Conservation (phyloP, 768 basidiomycete species). For the Xerocomellus dryophilus region DNA sequence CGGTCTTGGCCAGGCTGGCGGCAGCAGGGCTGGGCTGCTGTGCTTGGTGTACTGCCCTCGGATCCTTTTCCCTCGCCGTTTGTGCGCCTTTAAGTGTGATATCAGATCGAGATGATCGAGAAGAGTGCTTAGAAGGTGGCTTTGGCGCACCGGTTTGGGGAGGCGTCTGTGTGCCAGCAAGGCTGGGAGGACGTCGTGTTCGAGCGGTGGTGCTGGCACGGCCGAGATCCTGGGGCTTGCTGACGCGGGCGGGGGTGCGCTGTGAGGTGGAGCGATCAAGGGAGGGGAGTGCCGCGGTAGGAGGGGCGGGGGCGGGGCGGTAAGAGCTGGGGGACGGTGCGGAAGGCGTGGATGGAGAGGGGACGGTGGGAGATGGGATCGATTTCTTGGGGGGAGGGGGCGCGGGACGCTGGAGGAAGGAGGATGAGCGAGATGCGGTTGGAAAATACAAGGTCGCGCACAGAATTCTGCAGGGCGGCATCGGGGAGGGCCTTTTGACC, state of each 20-base stretch:
- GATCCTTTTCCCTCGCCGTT: conserved; percentile 38
- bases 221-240: conserved; percentile 44
- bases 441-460: conserved; percentile 31
- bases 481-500: conserved; percentile 23
- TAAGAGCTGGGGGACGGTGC: conserved; percentile 47
- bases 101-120: conserved; percentile 60
- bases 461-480: conserved; percentile 53
- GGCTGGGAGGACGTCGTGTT: conserved; percentile 53
- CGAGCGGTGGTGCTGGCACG: conserved; percentile 72
- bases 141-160: conserved; percentile 33
- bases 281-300: conserved; percentile 56
- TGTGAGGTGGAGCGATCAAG: conserved; percentile 89
- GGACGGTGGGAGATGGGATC: conserved; percentile 23
- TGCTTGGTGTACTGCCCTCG: conserved; percentile 23
- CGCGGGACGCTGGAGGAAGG: conserved; percentile 34
- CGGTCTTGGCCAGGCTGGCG: conserved; percentile 60
- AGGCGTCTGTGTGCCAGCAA: conserved; percentile 28
- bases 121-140: conserved; percentile 46
- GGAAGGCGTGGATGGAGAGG: conserved; percentile 31
- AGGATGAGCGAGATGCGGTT: conserved; percentile 2
- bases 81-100: conserved; percentile 45
- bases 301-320: conserved; percentile 75
- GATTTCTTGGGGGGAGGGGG: conserved; percentile 45
- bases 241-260: conserved; percentile 58
- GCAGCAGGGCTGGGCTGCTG: conserved; percentile 61